Evolutionary conservation across 2,329 filamentous ascomycete genomes (phyloP).

Genomic region (Verticillium longisporum): DNA sequence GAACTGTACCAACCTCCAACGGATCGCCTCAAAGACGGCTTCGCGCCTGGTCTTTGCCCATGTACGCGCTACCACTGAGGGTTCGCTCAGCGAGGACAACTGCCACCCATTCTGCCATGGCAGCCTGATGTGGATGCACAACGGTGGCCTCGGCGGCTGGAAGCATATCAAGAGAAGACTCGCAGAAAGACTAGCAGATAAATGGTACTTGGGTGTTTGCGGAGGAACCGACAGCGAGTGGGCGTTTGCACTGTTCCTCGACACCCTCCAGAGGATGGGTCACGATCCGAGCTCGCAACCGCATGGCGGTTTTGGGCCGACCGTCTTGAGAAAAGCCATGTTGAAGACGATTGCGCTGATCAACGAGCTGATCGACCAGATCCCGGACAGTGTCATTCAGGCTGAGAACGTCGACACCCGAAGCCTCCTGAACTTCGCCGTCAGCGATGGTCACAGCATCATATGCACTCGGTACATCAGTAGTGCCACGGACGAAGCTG

Average conservation of each 20-base stretch:
- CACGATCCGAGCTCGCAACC: constrained; percentile 69
- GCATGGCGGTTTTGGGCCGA: constrained; percentile 70
- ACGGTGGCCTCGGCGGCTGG: constrained; percentile 89
- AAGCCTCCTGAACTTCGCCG: constrained; percentile 89
- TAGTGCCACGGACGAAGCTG: constrained; percentile 85
- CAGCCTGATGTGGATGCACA: constrained; percentile 99
- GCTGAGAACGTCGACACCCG: constrained; percentile 69
- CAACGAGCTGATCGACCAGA: constrained; percentile 77
- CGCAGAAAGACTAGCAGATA: constrained; percentile 71
- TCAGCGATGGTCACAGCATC: constrained; percentile 90
- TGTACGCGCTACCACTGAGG: constrained; percentile 92
- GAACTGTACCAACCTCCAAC: constrained; percentile 96
- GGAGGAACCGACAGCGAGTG: constrained; percentile 97
- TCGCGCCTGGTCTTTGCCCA: constrained; percentile 92
- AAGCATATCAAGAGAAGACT: constrained; percentile 86
- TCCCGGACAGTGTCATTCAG: constrained; percentile 62
- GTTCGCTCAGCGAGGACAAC: constrained; percentile 88
- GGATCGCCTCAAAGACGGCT: constrained; percentile 90
- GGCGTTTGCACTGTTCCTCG: constrained; percentile 92
- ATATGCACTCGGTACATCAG: constrained; percentile 95
- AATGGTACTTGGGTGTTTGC: constrained; percentile 89
- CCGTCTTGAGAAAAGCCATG: constrained; percentile 71
- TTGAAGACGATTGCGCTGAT: constrained; percentile 86
- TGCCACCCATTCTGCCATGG: constrained; percentile 94
- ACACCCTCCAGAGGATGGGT: constrained; percentile 76